Base-by-base conservation (phyloP, 352 stramenopile genomes). In the Pythium folliculosum region DNA sequence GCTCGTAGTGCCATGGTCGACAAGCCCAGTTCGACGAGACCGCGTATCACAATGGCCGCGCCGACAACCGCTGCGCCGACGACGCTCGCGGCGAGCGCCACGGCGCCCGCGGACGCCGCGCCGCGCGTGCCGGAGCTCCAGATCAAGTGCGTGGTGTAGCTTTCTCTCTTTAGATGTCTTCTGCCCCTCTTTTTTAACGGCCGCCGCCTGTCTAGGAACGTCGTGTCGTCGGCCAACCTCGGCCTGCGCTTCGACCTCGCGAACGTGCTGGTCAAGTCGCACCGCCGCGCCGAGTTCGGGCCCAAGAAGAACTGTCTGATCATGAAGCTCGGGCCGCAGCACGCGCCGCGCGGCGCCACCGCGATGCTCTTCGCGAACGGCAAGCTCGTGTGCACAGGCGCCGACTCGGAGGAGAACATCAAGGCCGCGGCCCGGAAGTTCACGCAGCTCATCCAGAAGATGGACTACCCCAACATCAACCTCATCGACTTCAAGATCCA, bases 401-500 rank as follows among this genome's bases (percentile, higher is more conserved):
- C 84, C 43, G 74, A 88, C 30, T 81, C 78, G 14, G 87, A 95
- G 58, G 87, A 93, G 30, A 72, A 67, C 35, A 89, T 95, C 67
- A 93, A 93, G 63, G 78, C 72, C 25, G 84, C 79, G 32, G 87
- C 87, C 50, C 87, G 86, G 50, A 83, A 86, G 53, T 92, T 92
- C 56, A 93, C 87, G 22, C 85, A 92, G 58, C 74, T 95, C 65
- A 92, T 95, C 60, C 84, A 95, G 73, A 91, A 92, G 67, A 89
- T 93, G 77, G 85, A 93, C 65, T 88, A 90, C 65, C 85, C 85
- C 23, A 81, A 84, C 60, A 85, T 95, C 27, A 91, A 91, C 64
- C 81, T 95, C 60, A 95, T 93, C 63, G 84, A 95, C 63, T 95
- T 95, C 35, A 92, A 92, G 72, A 90, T 95, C 65, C 83, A 93